These are phyloP conservation scores for Penicillium argentinense DNA, from an alignment of 495 filamentous ascomycete species.

Conservation along the genomic window DNA sequence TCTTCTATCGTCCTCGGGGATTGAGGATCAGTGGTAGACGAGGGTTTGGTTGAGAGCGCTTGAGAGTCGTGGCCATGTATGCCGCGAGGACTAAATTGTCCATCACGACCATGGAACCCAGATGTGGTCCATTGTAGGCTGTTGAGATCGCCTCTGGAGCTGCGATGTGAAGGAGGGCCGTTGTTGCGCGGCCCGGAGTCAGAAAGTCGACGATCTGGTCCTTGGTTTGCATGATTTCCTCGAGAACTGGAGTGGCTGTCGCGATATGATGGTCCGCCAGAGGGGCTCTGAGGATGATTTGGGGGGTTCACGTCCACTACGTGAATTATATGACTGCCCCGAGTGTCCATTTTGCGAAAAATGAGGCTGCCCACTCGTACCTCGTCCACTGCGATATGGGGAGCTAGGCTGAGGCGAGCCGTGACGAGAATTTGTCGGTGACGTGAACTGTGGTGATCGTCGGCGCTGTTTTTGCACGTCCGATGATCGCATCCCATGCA, in stretches of 20 bases:
- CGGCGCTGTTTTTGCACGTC: constrained; percentile 32
- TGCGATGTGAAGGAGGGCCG: constrained; percentile 31
- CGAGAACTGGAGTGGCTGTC: constrained; percentile 55
- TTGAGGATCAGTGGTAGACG: constrained; percentile 34
- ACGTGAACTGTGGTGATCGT: constrained; percentile 55
- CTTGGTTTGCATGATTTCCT: constrained; percentile 53
- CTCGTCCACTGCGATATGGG: constrained; percentile 57
- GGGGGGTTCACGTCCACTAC: constrained; percentile 52
- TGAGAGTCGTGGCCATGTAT: constrained; percentile 26
- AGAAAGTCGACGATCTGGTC: constrained; percentile 45
- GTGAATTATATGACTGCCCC: constrained; percentile 55
- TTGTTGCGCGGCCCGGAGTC: too few species aligned
- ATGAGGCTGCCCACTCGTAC: constrained; percentile 56
- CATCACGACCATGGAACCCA: constrained; percentile 29
- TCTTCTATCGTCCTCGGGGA: constrained; percentile 47
- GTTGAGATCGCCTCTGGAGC: constrained; percentile 57
- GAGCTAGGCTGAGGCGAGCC: constrained; percentile 68
- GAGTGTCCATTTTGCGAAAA: constrained; percentile 40
- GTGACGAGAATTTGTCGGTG: constrained; percentile 61
- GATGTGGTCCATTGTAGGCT: constrained; percentile 62
- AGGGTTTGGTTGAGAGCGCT: constrained; percentile 25
- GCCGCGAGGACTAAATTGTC: constrained; percentile 33
- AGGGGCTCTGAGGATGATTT: constrained; percentile 47
- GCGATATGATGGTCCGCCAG: constrained; percentile 48
- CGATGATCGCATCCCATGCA: constrained; percentile 35